Evolutionary conservation across 2,329 filamentous ascomycete species (phyloP).

Genomic region (Dactylellina parvicollis): DNA sequence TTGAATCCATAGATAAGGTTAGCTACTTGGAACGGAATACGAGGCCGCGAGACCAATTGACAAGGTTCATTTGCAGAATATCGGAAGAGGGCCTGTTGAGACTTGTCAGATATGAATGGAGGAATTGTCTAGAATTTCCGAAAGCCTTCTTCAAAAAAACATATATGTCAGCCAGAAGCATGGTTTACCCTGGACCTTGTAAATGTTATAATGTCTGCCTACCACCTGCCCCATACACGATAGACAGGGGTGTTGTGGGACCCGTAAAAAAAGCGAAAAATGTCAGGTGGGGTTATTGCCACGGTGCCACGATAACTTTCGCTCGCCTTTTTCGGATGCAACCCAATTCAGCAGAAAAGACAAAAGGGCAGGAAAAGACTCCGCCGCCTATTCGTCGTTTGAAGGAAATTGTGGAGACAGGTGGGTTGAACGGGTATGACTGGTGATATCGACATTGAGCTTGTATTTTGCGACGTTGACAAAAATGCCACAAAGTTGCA

Average conservation of each 20-base stretch:
- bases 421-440: neutral
- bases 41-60: constrained; percentile 7
- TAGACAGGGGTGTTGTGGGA: constrained; percentile 22
- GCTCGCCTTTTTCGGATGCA: constrained; percentile 21
- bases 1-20: constrained; percentile 44
- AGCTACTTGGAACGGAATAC: constrained; percentile 19
- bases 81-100: neutral
- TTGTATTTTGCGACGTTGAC: neutral
- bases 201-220: constrained; percentile 48
- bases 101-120: neutral
- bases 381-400: constrained; percentile 31
- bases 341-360: constrained; percentile 30
- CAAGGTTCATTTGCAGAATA: constrained; percentile 5
- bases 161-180: no score
- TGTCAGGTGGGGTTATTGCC: constrained; percentile 38
- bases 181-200: no score
- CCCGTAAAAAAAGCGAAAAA: constrained; percentile 43
- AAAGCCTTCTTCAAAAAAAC: no score
- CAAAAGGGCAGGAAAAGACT: constrained; percentile 23
- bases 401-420: constrained; percentile 19
- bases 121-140: constrained; percentile 10
- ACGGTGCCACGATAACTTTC: constrained; percentile 33
- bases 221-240: constrained; percentile 41
- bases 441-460: neutral
- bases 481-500: constrained; percentile 36